These are phyloP conservation scores for Syzygium syzygioides DNA, from an alignment of 441 rosid genomes.

Conservation along the genomic window DNA sequence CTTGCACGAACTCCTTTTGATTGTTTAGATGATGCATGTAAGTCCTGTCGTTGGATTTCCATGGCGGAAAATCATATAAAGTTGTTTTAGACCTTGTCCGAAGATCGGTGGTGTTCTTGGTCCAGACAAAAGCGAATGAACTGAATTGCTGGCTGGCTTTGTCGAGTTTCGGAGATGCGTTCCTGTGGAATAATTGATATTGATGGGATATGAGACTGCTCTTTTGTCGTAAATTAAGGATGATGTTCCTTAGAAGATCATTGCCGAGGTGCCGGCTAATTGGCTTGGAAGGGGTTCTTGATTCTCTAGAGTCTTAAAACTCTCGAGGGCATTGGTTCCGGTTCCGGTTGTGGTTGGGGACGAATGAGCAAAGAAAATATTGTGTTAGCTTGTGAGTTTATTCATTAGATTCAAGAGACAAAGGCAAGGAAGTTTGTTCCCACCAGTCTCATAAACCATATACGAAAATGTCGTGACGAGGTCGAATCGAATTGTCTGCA, in stretches of 20 bases:
- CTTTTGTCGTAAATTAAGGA: background rate
- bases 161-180: background rate
- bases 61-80: background rate
- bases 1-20: background rate
- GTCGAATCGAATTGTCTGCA: background rate
- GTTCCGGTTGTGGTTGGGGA: background rate
- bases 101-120: background rate
- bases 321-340: background rate
- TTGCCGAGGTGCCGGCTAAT: background rate
- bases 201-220: background rate
- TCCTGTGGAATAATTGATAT: background rate
- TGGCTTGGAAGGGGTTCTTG: background rate
- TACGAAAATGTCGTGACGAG: background rate
- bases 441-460: background rate
- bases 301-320: background rate
- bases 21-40: background rate
- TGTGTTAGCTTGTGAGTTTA: background rate
- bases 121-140: background rate
- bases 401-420: background rate
- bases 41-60: background rate
- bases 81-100: background rate
- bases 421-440: background rate
- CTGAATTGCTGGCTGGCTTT: background rate
- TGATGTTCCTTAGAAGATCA: background rate
- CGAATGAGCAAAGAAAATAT: background rate